A percentile compares a stretch with the other conserved stretches of the same genome.
Conservation (phyloP, 257 asterid genomes). For the Ilex aquifolium region DNA sequence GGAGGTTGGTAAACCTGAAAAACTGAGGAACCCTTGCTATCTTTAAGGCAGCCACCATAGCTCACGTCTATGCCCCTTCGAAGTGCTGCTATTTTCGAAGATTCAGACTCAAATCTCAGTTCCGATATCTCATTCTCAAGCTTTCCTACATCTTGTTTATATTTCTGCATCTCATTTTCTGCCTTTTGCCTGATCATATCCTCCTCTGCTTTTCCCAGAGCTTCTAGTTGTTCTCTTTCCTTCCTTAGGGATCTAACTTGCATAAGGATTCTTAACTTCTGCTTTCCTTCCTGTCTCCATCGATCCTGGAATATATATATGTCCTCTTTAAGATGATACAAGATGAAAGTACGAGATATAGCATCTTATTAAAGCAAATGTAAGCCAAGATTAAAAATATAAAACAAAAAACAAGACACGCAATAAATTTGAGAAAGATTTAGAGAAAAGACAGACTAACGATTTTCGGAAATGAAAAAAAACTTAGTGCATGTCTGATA, state of each 20-base stretch:
- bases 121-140: constrained; percentile 36
- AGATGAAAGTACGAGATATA: too few relatives aligned
- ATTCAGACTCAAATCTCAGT: constrained; percentile 38
- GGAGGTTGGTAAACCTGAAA: constrained; percentile 22
- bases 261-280: constrained; percentile 18
- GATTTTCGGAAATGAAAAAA: neutral
- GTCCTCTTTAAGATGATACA: too few relatives aligned
- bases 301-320: constrained; percentile 34
- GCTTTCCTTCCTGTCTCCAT: constrained; percentile 54
- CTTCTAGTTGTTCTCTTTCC: constrained; percentile 31
- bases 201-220: constrained; percentile 31
- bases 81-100: constrained; percentile 52
- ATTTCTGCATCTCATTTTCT: constrained; percentile 27
- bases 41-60: constrained; percentile 19
- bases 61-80: constrained; percentile 23
- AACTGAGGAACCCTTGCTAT: constrained; percentile 7
- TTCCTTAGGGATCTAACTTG: constrained; percentile 22
- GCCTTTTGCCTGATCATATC: constrained; percentile 38
- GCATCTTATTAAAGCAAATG: neutral
- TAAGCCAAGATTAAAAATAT: neutral
- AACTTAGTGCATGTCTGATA: too few relatives aligned
- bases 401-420: neutral
- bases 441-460: neutral
- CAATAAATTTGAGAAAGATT: neutral
- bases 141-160: constrained; percentile 30